Conservation (phyloP, 1,139 yeast genomes). For the Eremothecium cymbalariae region DNA sequence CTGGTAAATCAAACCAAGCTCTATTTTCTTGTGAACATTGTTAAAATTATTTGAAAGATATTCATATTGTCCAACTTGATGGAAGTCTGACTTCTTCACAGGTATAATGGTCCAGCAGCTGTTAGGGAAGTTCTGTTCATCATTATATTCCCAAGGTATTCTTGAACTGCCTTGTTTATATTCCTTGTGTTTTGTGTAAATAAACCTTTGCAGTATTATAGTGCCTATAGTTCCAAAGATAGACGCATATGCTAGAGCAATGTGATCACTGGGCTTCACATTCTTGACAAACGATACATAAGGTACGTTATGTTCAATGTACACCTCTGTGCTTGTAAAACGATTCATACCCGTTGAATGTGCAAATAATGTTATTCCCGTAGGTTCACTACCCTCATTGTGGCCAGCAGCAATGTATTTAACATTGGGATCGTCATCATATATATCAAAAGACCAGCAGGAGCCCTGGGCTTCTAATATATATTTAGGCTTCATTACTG, state of each 20-base stretch:
- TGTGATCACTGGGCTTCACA: background rate
- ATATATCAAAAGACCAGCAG: slow-evolving; percentile 24
- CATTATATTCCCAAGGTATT: slow-evolving; percentile 4
- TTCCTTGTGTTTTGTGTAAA: background rate
- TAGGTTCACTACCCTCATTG: slow-evolving; percentile 13
- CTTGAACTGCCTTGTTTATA: background rate
- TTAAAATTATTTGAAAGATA: slow-evolving; percentile 20
- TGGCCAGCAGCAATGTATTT: slow-evolving; percentile 21
- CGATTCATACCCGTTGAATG: background rate
- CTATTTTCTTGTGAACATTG: slow-evolving; percentile 13
- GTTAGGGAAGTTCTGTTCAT: slow-evolving; percentile 4
- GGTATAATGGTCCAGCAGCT: slow-evolving; percentile 4
- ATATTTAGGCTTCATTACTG: slow-evolving; percentile 7
- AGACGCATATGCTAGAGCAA: slow-evolving; percentile 1
- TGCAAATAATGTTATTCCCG: slow-evolving; percentile 19
- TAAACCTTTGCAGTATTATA: background rate
- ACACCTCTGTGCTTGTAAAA: background rate
- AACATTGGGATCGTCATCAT: slow-evolving; percentile 6
- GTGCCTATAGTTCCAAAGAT: slow-evolving; percentile 5
- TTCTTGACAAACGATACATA: slow-evolving; percentile 2
- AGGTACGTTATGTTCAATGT: slow-evolving; percentile 6
- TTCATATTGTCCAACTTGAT: slow-evolving; percentile 18
- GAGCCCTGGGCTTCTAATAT: slow-evolving; percentile 15
- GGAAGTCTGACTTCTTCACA: slow-evolving; percentile 12
- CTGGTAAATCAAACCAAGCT: slow-evolving; percentile 15